Percentiles rank a stretch among this genome's conserved stretches.
phyloP scores from a whole-genome alignment of 257 asterid genomes.

The Solanum raphanifolium region DNA sequence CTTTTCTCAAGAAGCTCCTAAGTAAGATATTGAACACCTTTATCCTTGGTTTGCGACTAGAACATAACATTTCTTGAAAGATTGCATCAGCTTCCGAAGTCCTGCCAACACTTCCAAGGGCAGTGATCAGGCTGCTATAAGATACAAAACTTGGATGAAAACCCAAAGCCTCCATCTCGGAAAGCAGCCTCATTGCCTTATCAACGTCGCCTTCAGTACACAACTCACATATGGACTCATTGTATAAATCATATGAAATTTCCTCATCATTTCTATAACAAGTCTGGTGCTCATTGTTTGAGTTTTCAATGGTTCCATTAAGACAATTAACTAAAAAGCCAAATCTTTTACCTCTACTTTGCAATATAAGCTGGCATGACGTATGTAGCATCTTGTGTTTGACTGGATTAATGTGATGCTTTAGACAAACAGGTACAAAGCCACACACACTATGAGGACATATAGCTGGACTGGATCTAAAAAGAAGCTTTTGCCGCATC shows the following conservation, averaged over 20 bases:
- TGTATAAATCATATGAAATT: conserved; percentile 40
- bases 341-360: background rate
- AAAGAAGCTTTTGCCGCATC: background rate
- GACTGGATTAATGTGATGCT: background rate
- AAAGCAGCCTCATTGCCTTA: conserved; percentile 58
- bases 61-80: conserved; percentile 57
- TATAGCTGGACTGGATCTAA: background rate
- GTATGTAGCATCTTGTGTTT: background rate
- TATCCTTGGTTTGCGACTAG: conserved; percentile 47
- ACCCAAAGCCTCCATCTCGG: conserved; percentile 80
- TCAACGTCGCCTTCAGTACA: conserved; percentile 62
- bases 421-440: background rate
- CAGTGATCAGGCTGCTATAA: conserved; percentile 39
- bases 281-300: background rate
- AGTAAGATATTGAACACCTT: conserved; percentile 51
- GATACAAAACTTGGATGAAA: conserved; percentile 35
- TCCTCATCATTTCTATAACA: conserved; percentile 29
- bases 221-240: conserved; percentile 41
- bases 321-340: conserved; percentile 4
- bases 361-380: background rate
- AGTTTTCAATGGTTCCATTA: background rate
- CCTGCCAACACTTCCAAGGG: conserved; percentile 69
- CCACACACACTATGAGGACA: background rate
- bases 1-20: conserved; percentile 59
- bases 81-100: conserved; percentile 79